Evolutionary conservation across 2,329 filamentous ascomycete genomes (phyloP).

Genomic region (Chaetothyriales sp.): DNA sequence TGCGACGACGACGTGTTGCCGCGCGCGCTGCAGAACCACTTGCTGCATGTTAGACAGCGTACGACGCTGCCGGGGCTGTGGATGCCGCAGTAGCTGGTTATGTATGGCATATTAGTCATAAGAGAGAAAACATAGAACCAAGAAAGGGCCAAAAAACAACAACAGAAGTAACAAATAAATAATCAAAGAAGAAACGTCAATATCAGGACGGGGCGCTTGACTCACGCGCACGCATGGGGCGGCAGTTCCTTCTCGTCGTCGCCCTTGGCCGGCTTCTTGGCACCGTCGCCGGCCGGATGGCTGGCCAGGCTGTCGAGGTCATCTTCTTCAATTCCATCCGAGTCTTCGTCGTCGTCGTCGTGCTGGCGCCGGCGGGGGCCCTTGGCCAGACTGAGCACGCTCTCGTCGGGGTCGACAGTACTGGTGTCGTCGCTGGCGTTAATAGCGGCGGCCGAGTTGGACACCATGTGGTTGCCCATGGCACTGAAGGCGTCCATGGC

Average conservation of each 20-base stretch:
- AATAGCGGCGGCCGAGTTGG: constrained; percentile 71
- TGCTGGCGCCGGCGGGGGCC: constrained; percentile 52
- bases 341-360: constrained; percentile 73
- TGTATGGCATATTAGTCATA: constrained; percentile 5
- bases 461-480: constrained; percentile 73
- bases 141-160: not conserved
- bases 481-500: constrained; percentile 79
- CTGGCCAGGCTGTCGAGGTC: constrained; percentile 66
- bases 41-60: constrained; percentile 88
- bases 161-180: not conserved
- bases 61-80: constrained; percentile 92
- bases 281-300: constrained; percentile 56
- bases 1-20: constrained; percentile 95
- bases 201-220: constrained; percentile 18
- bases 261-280: constrained; percentile 41
- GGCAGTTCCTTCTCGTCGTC: constrained; percentile 88
- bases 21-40: constrained; percentile 97
- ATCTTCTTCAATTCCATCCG: constrained; percentile 71
- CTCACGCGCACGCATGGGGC: constrained; percentile 88
- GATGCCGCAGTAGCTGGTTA: constrained; percentile 77
- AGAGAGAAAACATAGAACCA: not conserved
- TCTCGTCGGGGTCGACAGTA: constrained; percentile 63
- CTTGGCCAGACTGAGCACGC: constrained; percentile 55
- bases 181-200: not conserved
- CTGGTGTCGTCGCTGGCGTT: constrained; percentile 73